A percentile compares a stretch with the other conserved stretches of the same genome.
These are phyloP conservation scores for Macrotyloma uniflorum DNA, from an alignment of 306 rosid genomes.

Conservation along the genomic window DNA sequence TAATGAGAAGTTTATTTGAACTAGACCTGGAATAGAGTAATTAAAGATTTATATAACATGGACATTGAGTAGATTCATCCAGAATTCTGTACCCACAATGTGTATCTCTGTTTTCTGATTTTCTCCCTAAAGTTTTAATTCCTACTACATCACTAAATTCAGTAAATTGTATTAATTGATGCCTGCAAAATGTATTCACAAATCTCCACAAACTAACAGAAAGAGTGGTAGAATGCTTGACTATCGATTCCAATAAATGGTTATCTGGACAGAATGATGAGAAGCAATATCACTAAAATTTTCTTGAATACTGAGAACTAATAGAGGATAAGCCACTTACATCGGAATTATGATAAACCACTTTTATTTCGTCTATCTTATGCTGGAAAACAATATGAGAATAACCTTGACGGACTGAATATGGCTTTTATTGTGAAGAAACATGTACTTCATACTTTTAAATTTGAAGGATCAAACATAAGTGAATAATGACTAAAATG, in stretches of 20 bases:
- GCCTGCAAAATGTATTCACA: background rate
- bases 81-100: background rate
- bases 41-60: background rate
- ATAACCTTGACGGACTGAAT: background rate
- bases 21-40: background rate
- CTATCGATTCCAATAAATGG: background rate
- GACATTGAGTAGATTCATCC: background rate
- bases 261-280: background rate
- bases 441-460: background rate
- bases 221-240: background rate
- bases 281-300: background rate
- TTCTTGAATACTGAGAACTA: constrained; percentile 17
- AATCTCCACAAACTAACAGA: background rate
- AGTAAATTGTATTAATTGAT: background rate
- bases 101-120: background rate
- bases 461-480: background rate
- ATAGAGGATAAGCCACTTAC: background rate
- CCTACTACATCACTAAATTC: background rate
- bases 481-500: constrained; percentile 16
- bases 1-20: background rate
- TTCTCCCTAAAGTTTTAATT: background rate
- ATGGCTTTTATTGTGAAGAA: background rate
- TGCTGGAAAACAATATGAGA: background rate
- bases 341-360: background rate
- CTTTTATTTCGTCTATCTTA: background rate